These are phyloP conservation scores for Cercospora sp. DNA, from an alignment of 2,329 filamentous ascomycete species.

Conservation along the genomic window DNA sequence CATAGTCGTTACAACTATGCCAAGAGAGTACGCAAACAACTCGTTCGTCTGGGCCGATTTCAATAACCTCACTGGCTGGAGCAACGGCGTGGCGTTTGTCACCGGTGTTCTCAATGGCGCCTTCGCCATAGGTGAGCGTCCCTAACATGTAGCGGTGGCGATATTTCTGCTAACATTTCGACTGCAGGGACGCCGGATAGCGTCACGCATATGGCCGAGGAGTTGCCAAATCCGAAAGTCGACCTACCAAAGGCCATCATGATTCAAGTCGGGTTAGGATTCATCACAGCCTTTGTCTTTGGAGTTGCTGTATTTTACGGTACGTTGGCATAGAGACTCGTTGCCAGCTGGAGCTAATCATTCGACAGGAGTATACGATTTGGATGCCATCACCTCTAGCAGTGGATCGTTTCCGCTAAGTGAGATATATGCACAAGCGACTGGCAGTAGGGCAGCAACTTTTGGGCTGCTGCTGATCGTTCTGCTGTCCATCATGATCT, in stretches of 20 bases:
- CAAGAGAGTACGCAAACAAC: conserved; percentile 52
- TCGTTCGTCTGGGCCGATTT: conserved; percentile 40
- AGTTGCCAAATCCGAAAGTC: conserved; percentile 39
- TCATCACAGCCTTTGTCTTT: conserved; percentile 49
- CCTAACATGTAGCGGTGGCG: not conserved
- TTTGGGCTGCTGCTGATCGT: conserved; percentile 60
- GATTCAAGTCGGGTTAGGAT: conserved; percentile 52
- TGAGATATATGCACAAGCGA: conserved; percentile 52
- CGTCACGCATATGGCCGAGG: conserved; percentile 41
- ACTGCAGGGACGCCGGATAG: conserved; percentile 36
- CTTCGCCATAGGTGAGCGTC: conserved; percentile 35
- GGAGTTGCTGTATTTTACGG: conserved; percentile 54
- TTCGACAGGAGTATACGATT: conserved; percentile 44
- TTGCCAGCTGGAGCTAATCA: not conserved
- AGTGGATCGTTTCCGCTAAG: conserved; percentile 49
- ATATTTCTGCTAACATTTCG: not conserved
- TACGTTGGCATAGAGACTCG: no score
- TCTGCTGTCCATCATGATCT: conserved; percentile 53
- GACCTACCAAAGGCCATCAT: conserved; percentile 54
- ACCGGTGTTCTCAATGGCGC: conserved; percentile 43
- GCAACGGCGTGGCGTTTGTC: conserved; percentile 42
- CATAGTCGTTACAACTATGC: conserved; percentile 53
- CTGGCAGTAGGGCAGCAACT: conserved; percentile 51
- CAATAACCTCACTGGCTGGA: conserved; percentile 54
- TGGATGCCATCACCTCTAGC: conserved; percentile 43